These are phyloP conservation scores for Russula earlei DNA, from an alignment of 768 basidiomycete genomes.

Conservation along the genomic window DNA sequence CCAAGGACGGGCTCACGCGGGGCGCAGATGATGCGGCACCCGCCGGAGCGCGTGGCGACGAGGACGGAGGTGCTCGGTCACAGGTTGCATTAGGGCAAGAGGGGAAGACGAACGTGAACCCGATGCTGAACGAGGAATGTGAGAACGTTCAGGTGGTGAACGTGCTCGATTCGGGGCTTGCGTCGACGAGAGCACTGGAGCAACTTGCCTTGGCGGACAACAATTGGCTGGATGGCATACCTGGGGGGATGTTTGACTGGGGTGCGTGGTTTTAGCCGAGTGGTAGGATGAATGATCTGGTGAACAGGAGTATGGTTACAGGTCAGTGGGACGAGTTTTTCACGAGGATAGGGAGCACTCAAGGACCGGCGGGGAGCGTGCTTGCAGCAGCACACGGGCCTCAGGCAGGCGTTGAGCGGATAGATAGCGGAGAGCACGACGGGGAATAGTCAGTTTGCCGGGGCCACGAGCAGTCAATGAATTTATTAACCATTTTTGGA, in stretches of 20 bases:
- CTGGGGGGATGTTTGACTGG: conserved; percentile 84
- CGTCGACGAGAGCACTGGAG: conserved; percentile 39
- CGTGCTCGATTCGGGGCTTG: conserved; percentile 52
- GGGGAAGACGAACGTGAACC: conserved; percentile 56
- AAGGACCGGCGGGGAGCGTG: not conserved
- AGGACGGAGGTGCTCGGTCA: conserved; percentile 25
- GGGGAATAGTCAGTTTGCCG: not conserved
- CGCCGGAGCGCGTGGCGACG: conserved; percentile 1
- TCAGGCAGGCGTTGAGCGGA: not conserved
- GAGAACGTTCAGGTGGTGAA: conserved; percentile 71
- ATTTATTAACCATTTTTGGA: too few species aligned
- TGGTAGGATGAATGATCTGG: conserved; percentile 4
- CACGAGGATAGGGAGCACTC: conserved; percentile 31
- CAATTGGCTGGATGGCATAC: conserved; percentile 68
- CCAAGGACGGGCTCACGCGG: conserved; percentile 7
- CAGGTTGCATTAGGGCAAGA: conserved; percentile 43
- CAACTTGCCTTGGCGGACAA: conserved; percentile 59
- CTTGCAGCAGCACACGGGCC: not conserved
- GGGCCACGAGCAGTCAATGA: not conserved
- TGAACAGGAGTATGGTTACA: conserved; percentile 25
- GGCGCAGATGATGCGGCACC: conserved; percentile 8
- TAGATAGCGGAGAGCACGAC: not conserved
- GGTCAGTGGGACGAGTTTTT: conserved; percentile 83
- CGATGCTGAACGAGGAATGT: conserved; percentile 48
- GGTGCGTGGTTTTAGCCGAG: conserved; percentile 34